Base-by-base conservation (phyloP, 2,329 filamentous ascomycete species). In the Nigrograna mackinnonii region DNA sequence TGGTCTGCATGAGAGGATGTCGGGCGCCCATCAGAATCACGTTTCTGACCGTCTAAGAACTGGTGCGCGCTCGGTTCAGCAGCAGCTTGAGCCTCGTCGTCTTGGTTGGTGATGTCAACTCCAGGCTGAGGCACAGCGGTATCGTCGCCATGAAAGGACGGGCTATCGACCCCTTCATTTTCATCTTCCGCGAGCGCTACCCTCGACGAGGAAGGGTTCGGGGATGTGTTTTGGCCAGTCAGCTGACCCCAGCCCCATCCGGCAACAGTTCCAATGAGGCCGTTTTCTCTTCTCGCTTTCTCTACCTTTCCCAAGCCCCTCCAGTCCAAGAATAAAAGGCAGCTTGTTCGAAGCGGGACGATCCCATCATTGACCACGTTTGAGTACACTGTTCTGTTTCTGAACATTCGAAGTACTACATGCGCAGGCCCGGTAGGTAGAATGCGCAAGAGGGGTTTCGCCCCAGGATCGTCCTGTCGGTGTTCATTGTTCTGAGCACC, bases 281-380 rank as follows among this genome's bases (percentile, higher is more conserved):
- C 92, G 47, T 91, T 95, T 64, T 95, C 92, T 64, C 94, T 78
- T 17, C 92, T 82, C 9, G 94, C 92, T 69, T 99, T 99, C 54
- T 97, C 91, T 2, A 99, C 94, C 28, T 90, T 86, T 4, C 87
- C 92, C 3, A 99, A 75, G 0, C 94, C 94, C 69, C 91, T 87
- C 94, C 94, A 99, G 64, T 99, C 94, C 2, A 99, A 75, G 60
- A 99, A 99, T 5, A 99, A 72, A n/a, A 99, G 75, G 67, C 92
- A 99, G 50, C 92, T 97, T 4, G 94, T 99, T 17, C 94, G 84
- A 22, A 99, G 73, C 3, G 94, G 94, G 4, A 99, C 94, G 54
- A 99, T 96, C 3, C 91, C 92, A 69, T 97, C 92, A 61, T 97
- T 97, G 54, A 97, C 92, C 11, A 97, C 91, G 59, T 97, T 97